Evolutionary conservation across 148 eudicot genomes (phyloP).

Genomic region (Cornus controversa): DNA sequence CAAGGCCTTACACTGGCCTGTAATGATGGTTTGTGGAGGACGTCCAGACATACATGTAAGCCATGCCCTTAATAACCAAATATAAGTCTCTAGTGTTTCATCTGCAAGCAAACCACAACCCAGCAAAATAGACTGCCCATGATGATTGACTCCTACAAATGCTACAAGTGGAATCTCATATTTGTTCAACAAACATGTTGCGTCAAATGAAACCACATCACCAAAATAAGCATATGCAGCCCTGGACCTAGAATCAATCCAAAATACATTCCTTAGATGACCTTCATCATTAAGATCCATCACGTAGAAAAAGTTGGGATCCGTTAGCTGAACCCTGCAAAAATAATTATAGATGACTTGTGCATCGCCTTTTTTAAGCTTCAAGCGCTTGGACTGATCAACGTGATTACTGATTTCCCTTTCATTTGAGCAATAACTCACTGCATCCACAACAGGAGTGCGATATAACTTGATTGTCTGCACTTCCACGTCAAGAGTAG

Average conservation of each 20-base stretch:
- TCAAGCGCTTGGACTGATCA: constrained; percentile 42
- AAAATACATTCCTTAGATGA: constrained; percentile 65
- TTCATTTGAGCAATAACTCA: constrained; percentile 39
- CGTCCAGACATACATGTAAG: constrained; percentile 77
- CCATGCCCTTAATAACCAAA: constrained; percentile 81
- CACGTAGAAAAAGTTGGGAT: constrained; percentile 71
- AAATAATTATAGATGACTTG: constrained; percentile 50
- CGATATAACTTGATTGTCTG: constrained; percentile 75
- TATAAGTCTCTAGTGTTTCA: constrained; percentile 58
- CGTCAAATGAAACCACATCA: constrained; percentile 68
- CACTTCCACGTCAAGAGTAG: constrained; percentile 60
- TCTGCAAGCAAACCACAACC: constrained; percentile 80
- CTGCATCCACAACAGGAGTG: constrained; percentile 40
- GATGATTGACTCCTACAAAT: constrained; percentile 81
- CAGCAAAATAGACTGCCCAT: constrained; percentile 52
- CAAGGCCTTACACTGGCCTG: constrained; percentile 50
- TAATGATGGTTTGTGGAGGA: constrained; percentile 65
- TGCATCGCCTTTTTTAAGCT: constrained; percentile 48
- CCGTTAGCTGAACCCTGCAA: constrained; percentile 49
- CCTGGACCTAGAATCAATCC: constrained; percentile 79
- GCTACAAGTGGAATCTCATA: constrained; percentile 56
- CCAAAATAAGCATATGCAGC: constrained; percentile 71
- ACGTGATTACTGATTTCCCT: constrained; percentile 30
- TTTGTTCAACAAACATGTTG: constrained; percentile 54
- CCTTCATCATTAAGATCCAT: constrained; percentile 82